Percentiles rank a stretch among this genome's conserved stretches.
These are phyloP conservation scores for Venturia effusa DNA, from an alignment of 2,329 filamentous ascomycete species.

Conservation along the genomic window DNA sequence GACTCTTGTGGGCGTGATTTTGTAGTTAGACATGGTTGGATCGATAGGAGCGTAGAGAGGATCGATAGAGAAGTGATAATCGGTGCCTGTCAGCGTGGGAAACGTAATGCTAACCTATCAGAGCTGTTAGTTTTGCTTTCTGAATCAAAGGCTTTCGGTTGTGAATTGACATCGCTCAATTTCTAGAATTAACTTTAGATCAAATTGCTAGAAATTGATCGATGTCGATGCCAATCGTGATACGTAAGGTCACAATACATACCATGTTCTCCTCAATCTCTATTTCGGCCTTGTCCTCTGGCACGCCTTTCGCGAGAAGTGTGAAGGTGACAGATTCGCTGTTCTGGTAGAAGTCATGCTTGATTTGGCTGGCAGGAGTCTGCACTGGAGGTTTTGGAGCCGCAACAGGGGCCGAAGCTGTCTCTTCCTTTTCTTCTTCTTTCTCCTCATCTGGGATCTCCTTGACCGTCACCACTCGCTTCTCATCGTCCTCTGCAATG, in stretches of 20 bases:
- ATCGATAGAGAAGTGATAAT: slow-evolving; percentile 52
- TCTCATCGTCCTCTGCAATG: slow-evolving; percentile 39
- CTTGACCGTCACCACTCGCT: slow-evolving; percentile 22
- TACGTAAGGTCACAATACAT: slow-evolving; percentile 14
- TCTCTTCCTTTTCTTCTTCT: slow-evolving; percentile 22
- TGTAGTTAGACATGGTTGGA: slow-evolving; percentile 46
- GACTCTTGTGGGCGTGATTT: slow-evolving; percentile 66
- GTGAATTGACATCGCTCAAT: background rate
- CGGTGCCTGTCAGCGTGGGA: slow-evolving; percentile 40
- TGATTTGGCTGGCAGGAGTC: slow-evolving; percentile 47
- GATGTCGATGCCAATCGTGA: background rate
- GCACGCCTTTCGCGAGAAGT: slow-evolving; percentile 54
- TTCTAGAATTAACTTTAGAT: background rate
- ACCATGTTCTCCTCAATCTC: slow-evolving; percentile 41
- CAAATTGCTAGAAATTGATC: background rate
- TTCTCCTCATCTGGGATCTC: slow-evolving; percentile 45
- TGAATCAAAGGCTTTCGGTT: background rate
- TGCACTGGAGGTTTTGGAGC: slow-evolving; percentile 15
- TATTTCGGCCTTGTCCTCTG: slow-evolving; percentile 43
- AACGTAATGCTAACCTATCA: slow-evolving; percentile 46
- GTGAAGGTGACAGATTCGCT: slow-evolving; percentile 50
- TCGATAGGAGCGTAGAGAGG: slow-evolving; percentile 60
- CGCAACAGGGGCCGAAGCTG: slow-evolving; percentile 14
- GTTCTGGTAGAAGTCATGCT: slow-evolving; percentile 61
- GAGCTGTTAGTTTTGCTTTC: background rate